Evolutionary conservation across 2,329 filamentous ascomycete genomes (phyloP).

Genomic region (Fusarium anguioides): DNA sequence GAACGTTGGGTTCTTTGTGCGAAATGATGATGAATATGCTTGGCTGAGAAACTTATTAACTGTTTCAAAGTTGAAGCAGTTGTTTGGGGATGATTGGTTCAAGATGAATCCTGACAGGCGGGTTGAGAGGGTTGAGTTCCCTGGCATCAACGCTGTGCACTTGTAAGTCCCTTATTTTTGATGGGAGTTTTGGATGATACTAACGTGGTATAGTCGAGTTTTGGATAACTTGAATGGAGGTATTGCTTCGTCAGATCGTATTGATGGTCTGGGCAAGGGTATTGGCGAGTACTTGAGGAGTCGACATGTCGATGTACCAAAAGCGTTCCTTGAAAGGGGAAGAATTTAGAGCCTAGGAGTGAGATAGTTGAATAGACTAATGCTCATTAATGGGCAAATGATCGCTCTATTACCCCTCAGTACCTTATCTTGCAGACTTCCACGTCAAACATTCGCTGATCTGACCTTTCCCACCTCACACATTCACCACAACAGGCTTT

Average conservation of each 20-base stretch:
- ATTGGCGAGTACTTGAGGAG: constrained; percentile 57
- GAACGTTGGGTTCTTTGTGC: constrained; percentile 60
- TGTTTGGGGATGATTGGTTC: constrained; percentile 54
- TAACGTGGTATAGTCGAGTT: constrained; percentile 44
- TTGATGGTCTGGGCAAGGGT: constrained; percentile 61
- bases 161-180: constrained; percentile 30
- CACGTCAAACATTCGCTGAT: no score
- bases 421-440: no score
- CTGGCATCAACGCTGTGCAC: constrained; percentile 48
- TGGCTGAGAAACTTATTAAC: constrained; percentile 59
- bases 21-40: constrained; percentile 56
- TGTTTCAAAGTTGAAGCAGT: constrained; percentile 50
- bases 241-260: constrained; percentile 55
- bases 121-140: constrained; percentile 60
- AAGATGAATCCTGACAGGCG: constrained; percentile 45
- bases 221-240: constrained; percentile 59
- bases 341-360: no score
- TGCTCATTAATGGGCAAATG: no score
- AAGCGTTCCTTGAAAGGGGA: constrained; percentile 56
- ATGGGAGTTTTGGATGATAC: background rate
- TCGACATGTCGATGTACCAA: constrained; percentile 58
- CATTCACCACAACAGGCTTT: no score
- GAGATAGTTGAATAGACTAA: no score
- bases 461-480: no score
- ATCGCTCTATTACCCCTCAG: no score